These are phyloP conservation scores for Baorangia bicolor DNA, from an alignment of 768 basidiomycete genomes.

Conservation along the genomic window DNA sequence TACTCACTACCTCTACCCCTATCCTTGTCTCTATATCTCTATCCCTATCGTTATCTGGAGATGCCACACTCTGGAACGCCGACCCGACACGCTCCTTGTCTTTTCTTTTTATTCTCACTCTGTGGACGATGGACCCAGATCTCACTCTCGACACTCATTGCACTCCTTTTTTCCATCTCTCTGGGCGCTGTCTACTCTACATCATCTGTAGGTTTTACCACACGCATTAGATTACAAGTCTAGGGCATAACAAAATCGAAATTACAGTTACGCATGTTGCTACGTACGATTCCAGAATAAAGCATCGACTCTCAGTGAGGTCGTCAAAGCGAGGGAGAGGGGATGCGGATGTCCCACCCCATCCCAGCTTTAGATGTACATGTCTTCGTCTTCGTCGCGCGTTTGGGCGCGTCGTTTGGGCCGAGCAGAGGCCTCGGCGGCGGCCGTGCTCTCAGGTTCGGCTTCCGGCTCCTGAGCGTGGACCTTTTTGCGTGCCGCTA, in stretches of 20 bases:
- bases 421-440: not conserved
- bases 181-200: not conserved
- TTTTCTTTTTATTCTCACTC: not conserved
- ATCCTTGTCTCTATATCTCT: not conserved
- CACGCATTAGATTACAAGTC: conserved; percentile 9
- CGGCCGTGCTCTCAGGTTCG: not conserved
- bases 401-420: conserved; percentile 7
- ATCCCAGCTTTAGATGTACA: conserved; percentile 20
- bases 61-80: not conserved
- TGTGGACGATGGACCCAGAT: conserved; percentile 7
- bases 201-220: conserved; percentile 12
- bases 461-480: conserved; percentile 20
- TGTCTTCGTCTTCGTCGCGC: conserved; percentile 21
- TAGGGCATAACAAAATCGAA: conserved; percentile 9
- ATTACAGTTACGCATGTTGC: conserved; percentile 4
- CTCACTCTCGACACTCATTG: conserved; percentile 11
- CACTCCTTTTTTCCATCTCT: not conserved
- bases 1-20: not conserved
- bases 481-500: conserved; percentile 33
- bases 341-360: not conserved
- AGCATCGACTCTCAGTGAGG: not conserved
- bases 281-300: conserved; percentile 4
- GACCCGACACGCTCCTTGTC: conserved; percentile 12
- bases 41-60: conserved; percentile 7
- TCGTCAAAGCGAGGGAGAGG: not conserved